Percentiles rank a stretch among this genome's conserved stretches.
phyloP scores from a whole-genome alignment of 179 eudicot species.

The Carnegiea gigantea region DNA sequence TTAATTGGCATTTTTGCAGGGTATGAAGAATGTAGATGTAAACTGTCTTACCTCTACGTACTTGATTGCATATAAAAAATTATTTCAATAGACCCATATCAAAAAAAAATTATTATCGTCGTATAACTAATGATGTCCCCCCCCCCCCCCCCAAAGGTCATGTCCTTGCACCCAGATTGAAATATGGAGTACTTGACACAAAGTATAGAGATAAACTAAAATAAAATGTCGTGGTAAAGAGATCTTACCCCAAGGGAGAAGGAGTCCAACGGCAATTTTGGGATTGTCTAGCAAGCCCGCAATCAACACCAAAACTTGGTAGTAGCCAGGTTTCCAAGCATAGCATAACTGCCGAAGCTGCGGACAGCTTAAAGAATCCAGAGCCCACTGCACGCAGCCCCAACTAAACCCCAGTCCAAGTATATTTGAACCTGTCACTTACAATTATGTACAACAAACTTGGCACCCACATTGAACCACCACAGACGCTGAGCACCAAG shows the following conservation, averaged over 20 bases:
- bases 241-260: constrained; percentile 70
- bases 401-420: constrained; percentile 45
- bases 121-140: no score
- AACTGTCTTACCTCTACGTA: no score
- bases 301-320: constrained; percentile 54
- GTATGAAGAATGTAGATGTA: no score
- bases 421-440: constrained; percentile 42
- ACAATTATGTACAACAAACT: constrained; percentile 34
- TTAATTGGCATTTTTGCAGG: no score
- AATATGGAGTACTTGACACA: no score
- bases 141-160: no score
- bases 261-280: constrained; percentile 63
- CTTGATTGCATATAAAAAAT: no score
- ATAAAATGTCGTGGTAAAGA: not conserved
- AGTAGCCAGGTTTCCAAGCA: constrained; percentile 68
- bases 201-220: no score
- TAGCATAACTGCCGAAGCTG: constrained; percentile 45
- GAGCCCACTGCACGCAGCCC: constrained; percentile 36
- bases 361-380: constrained; percentile 36
- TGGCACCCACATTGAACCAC: constrained; percentile 57
- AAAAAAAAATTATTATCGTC: no score
- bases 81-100: no score
- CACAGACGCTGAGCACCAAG: constrained; percentile 71
- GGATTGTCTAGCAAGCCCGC: constrained; percentile 65
- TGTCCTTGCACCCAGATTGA: no score